phyloP scores from a whole-genome alignment of 2,329 filamentous ascomycete genomes.

The Monilinia vaccinii-corymbosi region DNA sequence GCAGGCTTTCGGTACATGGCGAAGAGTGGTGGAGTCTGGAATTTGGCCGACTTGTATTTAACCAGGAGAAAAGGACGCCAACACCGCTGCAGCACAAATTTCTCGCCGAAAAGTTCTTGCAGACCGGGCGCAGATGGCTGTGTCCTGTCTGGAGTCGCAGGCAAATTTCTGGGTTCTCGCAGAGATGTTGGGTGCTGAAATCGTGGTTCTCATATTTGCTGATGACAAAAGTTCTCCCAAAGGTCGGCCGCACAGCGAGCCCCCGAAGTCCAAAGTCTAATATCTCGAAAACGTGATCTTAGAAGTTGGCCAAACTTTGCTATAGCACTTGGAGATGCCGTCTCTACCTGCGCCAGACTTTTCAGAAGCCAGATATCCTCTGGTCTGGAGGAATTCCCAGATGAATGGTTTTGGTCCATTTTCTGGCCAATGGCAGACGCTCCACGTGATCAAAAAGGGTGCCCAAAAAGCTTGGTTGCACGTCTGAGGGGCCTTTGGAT shows the following conservation, averaged over 20 bases:
- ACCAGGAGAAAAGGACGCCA: neutral
- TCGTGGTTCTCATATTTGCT: neutral
- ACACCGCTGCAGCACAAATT: neutral
- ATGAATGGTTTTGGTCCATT: neutral
- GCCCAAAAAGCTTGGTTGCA: neutral
- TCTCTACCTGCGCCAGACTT: neutral
- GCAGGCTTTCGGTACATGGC: too few relatives aligned
- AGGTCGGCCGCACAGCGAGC: neutral
- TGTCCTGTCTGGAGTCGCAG: accelerated
- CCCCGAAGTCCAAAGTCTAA: neutral
- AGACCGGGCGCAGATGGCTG: neutral
- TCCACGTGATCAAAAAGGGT: neutral
- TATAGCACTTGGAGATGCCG: neutral
- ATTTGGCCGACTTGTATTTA: neutral
- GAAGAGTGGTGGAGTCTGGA: too few relatives aligned
- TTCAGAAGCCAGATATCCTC: neutral
- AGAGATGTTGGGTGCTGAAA: neutral
- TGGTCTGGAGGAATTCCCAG: neutral
- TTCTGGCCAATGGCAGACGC: neutral
- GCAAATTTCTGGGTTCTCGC: neutral
- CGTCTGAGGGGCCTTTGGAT: neutral
- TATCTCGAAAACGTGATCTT: neutral
- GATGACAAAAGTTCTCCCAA: neutral
- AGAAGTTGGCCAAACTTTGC: neutral
- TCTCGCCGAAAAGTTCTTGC: accelerated